Evolutionary conservation across 2,329 filamentous ascomycete species (phyloP).

Genomic region (Chaetomium strumarium): DNA sequence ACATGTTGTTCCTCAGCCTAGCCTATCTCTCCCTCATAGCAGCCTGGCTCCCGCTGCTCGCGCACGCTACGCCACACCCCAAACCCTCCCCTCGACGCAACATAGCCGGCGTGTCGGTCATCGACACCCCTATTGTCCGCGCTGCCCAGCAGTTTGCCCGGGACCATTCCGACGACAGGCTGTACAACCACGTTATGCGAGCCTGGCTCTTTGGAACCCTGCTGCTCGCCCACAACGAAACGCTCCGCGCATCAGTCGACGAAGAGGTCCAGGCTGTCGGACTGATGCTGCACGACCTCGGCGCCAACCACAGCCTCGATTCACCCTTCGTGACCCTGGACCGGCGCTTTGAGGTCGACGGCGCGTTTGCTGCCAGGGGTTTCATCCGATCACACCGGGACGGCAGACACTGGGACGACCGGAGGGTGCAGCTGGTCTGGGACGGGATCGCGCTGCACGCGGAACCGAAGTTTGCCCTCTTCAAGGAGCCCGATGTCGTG

Average conservation of each 20-base stretch:
- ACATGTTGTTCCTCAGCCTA: no score
- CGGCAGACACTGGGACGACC: slow-evolving; percentile 33
- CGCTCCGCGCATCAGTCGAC: slow-evolving; percentile 28
- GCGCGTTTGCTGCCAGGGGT: slow-evolving; percentile 38
- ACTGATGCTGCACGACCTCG: slow-evolving; percentile 39
- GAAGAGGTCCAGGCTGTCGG: slow-evolving; percentile 35
- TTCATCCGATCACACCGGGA: slow-evolving; percentile 30
- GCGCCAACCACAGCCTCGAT: slow-evolving; percentile 33
- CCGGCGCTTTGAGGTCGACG: slow-evolving; percentile 46
- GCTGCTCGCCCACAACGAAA: slow-evolving; percentile 19
- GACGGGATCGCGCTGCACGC: slow-evolving; percentile 44
- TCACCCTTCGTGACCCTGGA: slow-evolving; percentile 34
- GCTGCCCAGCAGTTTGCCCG: slow-evolving; percentile 31
- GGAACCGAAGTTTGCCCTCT: slow-evolving; percentile 31
- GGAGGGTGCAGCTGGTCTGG: slow-evolving; percentile 41
- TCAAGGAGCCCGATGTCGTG: slow-evolving; percentile 40
- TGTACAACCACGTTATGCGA: slow-evolving; percentile 35
- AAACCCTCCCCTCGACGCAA: no score
- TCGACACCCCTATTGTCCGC: slow-evolving; percentile 26
- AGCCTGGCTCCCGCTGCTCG: no score
- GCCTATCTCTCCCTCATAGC: no score
- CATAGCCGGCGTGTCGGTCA: slow-evolving; percentile 6
- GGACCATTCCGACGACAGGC: slow-evolving; percentile 25
- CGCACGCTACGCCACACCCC: no score
- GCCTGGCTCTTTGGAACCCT: slow-evolving; percentile 26